A percentile compares a stretch with the other conserved stretches of the same genome.
phyloP scores from a whole-genome alignment of 176 grass and related monocot species.

The Secale cereale region DNA sequence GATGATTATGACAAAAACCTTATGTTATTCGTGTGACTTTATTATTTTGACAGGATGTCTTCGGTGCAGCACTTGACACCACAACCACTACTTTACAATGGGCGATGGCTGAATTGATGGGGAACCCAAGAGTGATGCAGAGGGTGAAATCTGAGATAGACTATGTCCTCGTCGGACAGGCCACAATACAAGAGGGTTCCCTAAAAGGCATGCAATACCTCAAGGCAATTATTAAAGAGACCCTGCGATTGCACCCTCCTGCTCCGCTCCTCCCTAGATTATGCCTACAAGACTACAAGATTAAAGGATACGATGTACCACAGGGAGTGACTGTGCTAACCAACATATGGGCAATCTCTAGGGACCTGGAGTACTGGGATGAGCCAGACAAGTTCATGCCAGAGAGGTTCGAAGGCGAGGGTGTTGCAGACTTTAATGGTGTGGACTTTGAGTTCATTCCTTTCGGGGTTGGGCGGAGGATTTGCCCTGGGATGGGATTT shows the following conservation, averaged over 20 bases:
- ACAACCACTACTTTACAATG: background rate
- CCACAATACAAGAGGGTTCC: background rate
- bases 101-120: no score
- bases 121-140: background rate
- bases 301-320: slow-evolving; percentile 11
- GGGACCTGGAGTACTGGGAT: no score
- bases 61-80: slow-evolving; percentile 14
- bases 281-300: background rate
- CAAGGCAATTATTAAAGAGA: background rate
- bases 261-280: background rate
- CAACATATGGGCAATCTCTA: slow-evolving; percentile 25
- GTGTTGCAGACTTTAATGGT: background rate
- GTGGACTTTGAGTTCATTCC: slow-evolving; percentile 16
- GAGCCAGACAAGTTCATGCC: no score
- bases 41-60: slow-evolving; percentile 1
- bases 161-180: background rate
- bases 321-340: background rate
- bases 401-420: background rate
- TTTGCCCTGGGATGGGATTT: slow-evolving; percentile 2
- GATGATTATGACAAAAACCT: no score
- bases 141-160: slow-evolving; percentile 12
- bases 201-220: slow-evolving; percentile 5
- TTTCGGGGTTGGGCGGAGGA: no score
- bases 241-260: no score
- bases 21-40: no score